Percentiles rank a stretch among this genome's conserved stretches.
Evolutionary conservation across 495 filamentous ascomycete genomes (phyloP).

Genomic region (Penicillium antarcticum): DNA sequence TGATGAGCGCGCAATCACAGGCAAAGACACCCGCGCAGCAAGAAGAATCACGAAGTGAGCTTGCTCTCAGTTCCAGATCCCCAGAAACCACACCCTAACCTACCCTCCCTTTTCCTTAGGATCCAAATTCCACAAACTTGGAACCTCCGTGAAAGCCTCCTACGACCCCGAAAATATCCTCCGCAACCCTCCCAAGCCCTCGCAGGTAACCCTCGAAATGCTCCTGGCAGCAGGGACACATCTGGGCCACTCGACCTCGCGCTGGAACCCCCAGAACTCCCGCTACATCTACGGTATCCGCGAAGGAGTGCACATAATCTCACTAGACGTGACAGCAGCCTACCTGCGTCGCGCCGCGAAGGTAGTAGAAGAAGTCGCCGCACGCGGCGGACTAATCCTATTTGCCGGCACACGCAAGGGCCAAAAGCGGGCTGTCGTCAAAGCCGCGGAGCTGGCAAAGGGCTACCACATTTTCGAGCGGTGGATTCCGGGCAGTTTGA

Average conservation of each 20-base stretch:
- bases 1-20: conserved; percentile 7
- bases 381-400: conserved; percentile 78
- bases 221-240: conserved; percentile 89
- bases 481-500: conserved; percentile 90
- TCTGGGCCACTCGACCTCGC: conserved; percentile 85
- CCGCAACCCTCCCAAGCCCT: conserved; percentile 65
- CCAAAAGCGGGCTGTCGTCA: conserved; percentile 73
- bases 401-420: conserved; percentile 85
- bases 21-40: conserved; percentile 1
- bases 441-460: conserved; percentile 70
- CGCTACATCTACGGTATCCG: conserved; percentile 93
- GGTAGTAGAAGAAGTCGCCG: conserved; percentile 82
- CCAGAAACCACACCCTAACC: background rate
- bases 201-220: conserved; percentile 84
- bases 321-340: conserved; percentile 78
- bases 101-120: conserved; percentile 12
- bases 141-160: conserved; percentile 20
- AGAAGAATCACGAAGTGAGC: conserved; percentile 22
- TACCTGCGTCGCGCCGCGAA: conserved; percentile 86
- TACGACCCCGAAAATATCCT: conserved; percentile 70
- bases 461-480: conserved; percentile 90
- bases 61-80: background rate
- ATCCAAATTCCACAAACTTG: conserved; percentile 30
- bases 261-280: conserved; percentile 94
- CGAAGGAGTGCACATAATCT: conserved; percentile 90